Conservation (phyloP, 140 eudicot species). For the Erigeron philadelphicus region DNA sequence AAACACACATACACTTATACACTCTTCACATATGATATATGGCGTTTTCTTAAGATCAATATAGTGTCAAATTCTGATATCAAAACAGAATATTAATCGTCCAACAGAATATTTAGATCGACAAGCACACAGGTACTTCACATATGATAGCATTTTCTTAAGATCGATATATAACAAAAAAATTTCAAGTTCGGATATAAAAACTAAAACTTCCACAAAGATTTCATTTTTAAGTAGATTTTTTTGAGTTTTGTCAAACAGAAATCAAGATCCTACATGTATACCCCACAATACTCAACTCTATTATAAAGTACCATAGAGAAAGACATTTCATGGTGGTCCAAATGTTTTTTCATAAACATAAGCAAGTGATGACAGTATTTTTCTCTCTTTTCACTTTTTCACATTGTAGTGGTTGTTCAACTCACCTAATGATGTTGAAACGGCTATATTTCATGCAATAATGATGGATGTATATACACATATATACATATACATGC, state of each 20-base stretch:
- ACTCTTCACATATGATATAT: too few species aligned
- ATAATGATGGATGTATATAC: conserved; percentile 12
- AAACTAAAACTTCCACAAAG: not conserved
- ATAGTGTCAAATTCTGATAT: too few species aligned
- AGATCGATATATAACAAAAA: too few species aligned
- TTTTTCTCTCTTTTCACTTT: conserved; percentile 9
- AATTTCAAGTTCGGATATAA: not conserved
- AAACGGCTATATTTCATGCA: conserved; percentile 44
- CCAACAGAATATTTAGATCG: too few species aligned
- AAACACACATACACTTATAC: too few species aligned
- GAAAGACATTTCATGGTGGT: conserved; percentile 38
- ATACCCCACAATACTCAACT: conserved; percentile 14
- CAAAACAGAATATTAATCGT: too few species aligned
- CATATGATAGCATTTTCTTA: too few species aligned
- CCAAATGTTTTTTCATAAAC: conserved; percentile 23
- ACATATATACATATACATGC: not conserved
- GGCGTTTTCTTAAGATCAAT: too few species aligned
- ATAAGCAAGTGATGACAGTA: conserved; percentile 7
- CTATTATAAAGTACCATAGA: conserved; percentile 21
- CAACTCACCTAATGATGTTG: conserved; percentile 29
- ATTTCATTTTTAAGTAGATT: too few species aligned
- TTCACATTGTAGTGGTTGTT: conserved; percentile 12
- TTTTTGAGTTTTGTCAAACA: not conserved
- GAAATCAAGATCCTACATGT: not conserved
- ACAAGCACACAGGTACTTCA: too few species aligned